Percentiles rank a stretch among this genome's conserved stretches.
phyloP scores from a whole-genome alignment of 2,329 filamentous ascomycete species.

The Fusarium guadeloupense region DNA sequence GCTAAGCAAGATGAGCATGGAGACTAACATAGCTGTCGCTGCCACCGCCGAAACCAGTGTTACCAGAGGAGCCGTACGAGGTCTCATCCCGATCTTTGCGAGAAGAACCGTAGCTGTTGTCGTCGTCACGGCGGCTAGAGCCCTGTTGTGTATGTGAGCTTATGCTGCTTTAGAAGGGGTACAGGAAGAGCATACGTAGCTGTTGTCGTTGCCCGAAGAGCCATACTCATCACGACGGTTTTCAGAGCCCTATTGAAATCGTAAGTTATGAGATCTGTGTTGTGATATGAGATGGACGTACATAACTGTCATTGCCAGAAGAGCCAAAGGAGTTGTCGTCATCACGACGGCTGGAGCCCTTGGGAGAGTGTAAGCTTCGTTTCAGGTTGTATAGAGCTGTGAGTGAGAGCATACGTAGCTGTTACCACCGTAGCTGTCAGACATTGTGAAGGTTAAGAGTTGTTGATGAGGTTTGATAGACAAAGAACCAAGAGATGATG shows the following conservation, averaged over 20 bases:
- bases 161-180: too few species aligned
- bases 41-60: slow-evolving; percentile 4
- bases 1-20: background rate
- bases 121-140: slow-evolving; percentile 14
- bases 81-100: slow-evolving; percentile 1
- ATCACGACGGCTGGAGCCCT: slow-evolving; percentile 33
- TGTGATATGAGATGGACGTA: too few species aligned
- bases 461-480: background rate
- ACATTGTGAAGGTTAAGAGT: slow-evolving; percentile 50
- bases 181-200: too few species aligned
- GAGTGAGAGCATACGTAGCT: slow-evolving; percentile 38
- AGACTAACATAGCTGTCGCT: slow-evolving; percentile 9
- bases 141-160: too few species aligned
- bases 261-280: too few species aligned
- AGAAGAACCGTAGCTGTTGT: slow-evolving; percentile 1
- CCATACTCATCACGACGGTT: too few species aligned
- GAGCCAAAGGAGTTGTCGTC: slow-evolving; percentile 24
- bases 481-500: too few species aligned
- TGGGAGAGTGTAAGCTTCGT: slow-evolving; percentile 6
- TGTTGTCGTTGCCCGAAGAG: too few species aligned
- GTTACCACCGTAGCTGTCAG: slow-evolving; percentile 56
- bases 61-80: slow-evolving; percentile 9
- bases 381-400: background rate
- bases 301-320: slow-evolving; percentile 15
- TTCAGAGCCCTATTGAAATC: too few species aligned